These are phyloP conservation scores for Dysphania ambrosioides DNA, from an alignment of 148 eudicot species.

Conservation along the genomic window DNA sequence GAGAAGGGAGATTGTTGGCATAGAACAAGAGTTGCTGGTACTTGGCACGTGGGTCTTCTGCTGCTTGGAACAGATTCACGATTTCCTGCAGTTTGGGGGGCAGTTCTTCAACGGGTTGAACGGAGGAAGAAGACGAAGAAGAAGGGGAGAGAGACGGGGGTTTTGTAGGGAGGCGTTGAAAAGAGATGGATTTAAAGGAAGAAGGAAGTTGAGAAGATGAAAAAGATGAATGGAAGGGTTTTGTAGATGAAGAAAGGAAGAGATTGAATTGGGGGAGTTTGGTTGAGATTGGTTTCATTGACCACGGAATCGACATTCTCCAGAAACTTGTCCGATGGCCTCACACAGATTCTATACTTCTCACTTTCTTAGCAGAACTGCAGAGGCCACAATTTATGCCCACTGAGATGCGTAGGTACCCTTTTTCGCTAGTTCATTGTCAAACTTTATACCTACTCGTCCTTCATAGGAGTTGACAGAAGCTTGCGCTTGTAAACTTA, in stretches of 20 bases:
- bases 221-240: neutral
- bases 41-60: conserved; percentile 68
- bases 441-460: no score
- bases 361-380: no score
- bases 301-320: conserved; percentile 52
- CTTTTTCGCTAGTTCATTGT: no score
- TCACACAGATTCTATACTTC: no score
- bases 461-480: no score
- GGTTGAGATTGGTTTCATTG: conserved; percentile 31
- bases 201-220: conserved; percentile 24
- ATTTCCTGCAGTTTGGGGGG: conserved; percentile 89
- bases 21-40: conserved; percentile 80
- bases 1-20: conserved; percentile 50
- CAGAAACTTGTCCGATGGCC: no score
- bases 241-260: conserved; percentile 8
- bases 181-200: conserved; percentile 49
- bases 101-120: conserved; percentile 60
- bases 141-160: conserved; percentile 33
- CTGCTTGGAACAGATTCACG: conserved; percentile 65
- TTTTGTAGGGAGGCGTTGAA: conserved; percentile 51
- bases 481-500: no score
- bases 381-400: no score
- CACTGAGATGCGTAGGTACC: no score
- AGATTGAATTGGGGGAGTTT: conserved; percentile 34
- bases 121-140: conserved; percentile 34